Evolutionary conservation across 768 basidiomycete genomes (phyloP).

Genomic region (Russula vinacea): DNA sequence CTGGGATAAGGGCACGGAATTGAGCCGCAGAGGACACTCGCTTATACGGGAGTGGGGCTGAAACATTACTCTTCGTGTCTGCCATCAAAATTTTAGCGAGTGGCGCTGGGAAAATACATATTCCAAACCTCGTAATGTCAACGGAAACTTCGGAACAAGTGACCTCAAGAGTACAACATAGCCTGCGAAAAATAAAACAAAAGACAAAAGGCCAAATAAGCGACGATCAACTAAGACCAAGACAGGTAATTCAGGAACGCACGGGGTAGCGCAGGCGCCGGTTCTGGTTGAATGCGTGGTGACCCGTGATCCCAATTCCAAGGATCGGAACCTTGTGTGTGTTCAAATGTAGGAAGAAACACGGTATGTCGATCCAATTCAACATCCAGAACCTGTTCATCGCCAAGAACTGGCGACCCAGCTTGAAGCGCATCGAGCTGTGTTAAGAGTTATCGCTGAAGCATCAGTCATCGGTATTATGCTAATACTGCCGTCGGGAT

Average conservation of each 20-base stretch:
- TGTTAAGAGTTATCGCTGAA: too few relatives aligned
- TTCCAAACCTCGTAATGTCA: conserved; percentile 43
- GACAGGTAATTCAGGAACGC: not conserved
- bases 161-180: conserved; percentile 37
- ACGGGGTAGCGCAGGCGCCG: conserved; percentile 5
- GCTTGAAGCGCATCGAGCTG: conserved; percentile 46
- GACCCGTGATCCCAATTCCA: conserved; percentile 8
- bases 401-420: conserved; percentile 41
- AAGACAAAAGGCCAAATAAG: conserved; percentile 8
- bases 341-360: conserved; percentile 37
- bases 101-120: not conserved
- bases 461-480: not conserved
- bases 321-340: conserved; percentile 23
- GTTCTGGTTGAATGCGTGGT: not conserved
- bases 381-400: conserved; percentile 50
- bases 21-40: conserved; percentile 39
- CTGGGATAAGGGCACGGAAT: conserved; percentile 39
- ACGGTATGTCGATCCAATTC: conserved; percentile 46
- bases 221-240: conserved; percentile 6
- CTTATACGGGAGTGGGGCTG: conserved; percentile 40
- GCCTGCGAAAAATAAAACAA: conserved; percentile 31
- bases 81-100: conserved; percentile 12
- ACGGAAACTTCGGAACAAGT: conserved; percentile 43
- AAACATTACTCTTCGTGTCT: conserved; percentile 41
- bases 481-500: not conserved